Evolutionary conservation across 2,329 filamentous ascomycete species (phyloP).

Genomic region (Neopestalotiopsis sp.): DNA sequence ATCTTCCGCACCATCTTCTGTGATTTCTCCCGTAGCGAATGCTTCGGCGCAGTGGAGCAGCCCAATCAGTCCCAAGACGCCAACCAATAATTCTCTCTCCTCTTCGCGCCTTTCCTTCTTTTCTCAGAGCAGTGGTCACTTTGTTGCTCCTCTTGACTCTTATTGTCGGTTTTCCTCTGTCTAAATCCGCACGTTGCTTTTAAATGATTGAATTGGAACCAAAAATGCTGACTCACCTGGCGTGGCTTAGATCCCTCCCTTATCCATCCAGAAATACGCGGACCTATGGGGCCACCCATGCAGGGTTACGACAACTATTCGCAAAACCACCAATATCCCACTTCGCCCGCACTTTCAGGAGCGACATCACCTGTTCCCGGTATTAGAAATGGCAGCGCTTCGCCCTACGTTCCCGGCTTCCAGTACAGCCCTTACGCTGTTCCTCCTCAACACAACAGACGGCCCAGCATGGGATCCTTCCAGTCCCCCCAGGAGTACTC

Average conservation of each 20-base stretch:
- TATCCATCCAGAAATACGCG: slow-evolving; percentile 60
- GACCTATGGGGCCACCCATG: slow-evolving; percentile 51
- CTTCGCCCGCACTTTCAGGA: slow-evolving; percentile 70
- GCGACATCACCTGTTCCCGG: slow-evolving; percentile 51
- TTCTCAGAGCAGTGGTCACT: slow-evolving; percentile 59
- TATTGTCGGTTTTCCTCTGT: slow-evolving; percentile 58
- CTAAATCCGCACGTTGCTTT: slow-evolving; percentile 22
- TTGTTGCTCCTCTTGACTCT: slow-evolving; percentile 56
- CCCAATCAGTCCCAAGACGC: slow-evolving; percentile 31
- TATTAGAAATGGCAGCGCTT: slow-evolving; percentile 62
- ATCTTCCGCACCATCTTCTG: slow-evolving; percentile 35
- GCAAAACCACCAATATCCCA: slow-evolving; percentile 55
- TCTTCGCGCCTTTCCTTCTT: slow-evolving; percentile 50
- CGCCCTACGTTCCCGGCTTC: slow-evolving; percentile 66
- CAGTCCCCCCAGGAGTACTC: slow-evolving; percentile 67
- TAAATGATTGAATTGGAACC: slow-evolving; percentile 21
- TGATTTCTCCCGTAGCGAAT: slow-evolving; percentile 37
- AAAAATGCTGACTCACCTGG: slow-evolving; percentile 42
- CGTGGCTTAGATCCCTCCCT: slow-evolving; percentile 58
- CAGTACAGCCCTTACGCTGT: slow-evolving; percentile 61
- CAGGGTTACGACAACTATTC: slow-evolving; percentile 57
- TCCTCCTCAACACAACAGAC: slow-evolving; percentile 55
- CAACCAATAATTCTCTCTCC: slow-evolving; percentile 27
- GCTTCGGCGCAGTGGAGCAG: slow-evolving; percentile 33
- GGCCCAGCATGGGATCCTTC: slow-evolving; percentile 74